Evolutionary conservation across 208 protist species (phyloP).

Genomic region (Trichomonas tenax): DNA sequence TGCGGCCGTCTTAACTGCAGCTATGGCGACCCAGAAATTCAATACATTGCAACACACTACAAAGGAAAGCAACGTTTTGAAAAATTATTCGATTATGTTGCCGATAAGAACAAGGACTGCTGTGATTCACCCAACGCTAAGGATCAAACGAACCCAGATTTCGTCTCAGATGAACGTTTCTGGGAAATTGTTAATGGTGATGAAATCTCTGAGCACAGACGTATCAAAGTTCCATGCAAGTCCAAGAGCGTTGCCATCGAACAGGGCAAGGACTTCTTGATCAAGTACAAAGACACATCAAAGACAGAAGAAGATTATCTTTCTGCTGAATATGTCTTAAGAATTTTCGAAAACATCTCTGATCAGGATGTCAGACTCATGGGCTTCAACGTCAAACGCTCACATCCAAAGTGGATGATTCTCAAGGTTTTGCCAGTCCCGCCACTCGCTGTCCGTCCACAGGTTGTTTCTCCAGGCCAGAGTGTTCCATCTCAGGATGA

Average conservation of each 20-base stretch:
- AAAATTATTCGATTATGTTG: neutral
- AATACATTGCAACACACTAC: neutral
- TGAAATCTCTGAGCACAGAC: neutral
- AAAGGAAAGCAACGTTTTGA: neutral
- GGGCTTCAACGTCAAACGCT: conserved; percentile 60
- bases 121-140: neutral
- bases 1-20: neutral
- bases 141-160: neutral
- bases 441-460: conserved; percentile 87
- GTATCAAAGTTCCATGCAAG: neutral
- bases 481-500: conserved; percentile 62
- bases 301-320: conserved; percentile 27
- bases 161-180: neutral
- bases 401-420: conserved; percentile 72
- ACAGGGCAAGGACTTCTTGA: neutral
- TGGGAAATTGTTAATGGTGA: conserved; percentile 36
- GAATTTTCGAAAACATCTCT: conserved; percentile 55
- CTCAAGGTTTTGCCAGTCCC: conserved; percentile 78
- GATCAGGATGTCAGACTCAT: conserved; percentile 56
- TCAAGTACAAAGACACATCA: neutral
- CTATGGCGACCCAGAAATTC: conserved; percentile 3
- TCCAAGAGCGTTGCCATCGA: neutral
- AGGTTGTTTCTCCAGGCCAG: conserved; percentile 59
- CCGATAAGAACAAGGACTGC: neutral
- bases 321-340: conserved; percentile 42